Base-by-base conservation (phyloP, 306 rosid genomes). In the Benincasa hispida region DNA sequence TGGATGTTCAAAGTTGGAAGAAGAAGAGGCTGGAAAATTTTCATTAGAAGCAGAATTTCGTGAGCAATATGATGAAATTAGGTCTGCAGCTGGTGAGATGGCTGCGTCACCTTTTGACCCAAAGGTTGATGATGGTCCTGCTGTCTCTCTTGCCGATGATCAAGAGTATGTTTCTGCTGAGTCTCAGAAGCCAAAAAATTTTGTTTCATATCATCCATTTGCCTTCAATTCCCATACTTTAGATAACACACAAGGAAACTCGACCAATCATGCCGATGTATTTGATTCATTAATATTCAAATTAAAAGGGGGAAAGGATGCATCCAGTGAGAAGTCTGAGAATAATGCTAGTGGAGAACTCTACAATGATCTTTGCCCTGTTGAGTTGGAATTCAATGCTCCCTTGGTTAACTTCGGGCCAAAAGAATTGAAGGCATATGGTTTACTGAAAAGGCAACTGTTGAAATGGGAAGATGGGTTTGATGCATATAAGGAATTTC, bases 71-170 rank as follows among this genome's bases (percentile, higher is more conserved):
- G 78, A 82, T 32, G 88, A 90, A 79, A 82, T 88, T 65, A 85
- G 75, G 79, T 79, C 62, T 74, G 86, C 77, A 59, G 91, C 89
- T 45, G 24, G 42, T 66, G 82, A 83, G 55, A 59, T 87, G 65
- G 83, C 85, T 13, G 74, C 54, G 25, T 56, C 86, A 74, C 60
- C 78, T 60, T 35, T 60, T 63, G 79, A 75, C 41, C 77, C 79
- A 9, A 73, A 47, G 63, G 59, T n/a, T 75, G 79, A 51, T 13
- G 39, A 45, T 17, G 51, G 82, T 66, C 75, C 15, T 62, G 85
- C 62, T 10, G 79, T 88, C 72, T 83, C 92, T 60, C 96, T 90
- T 30, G 86, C 82, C 10, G 85, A 86, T 27, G 94, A 87, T 72
- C 39, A 51, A 75, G 91, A 87, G 32, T 86, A 84, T 54, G 66